Evolutionary conservation across 169 alveolate genomes (phyloP), one percentile per base, ranked within the genome.

Genomic region (Babesia ovis): DNA sequence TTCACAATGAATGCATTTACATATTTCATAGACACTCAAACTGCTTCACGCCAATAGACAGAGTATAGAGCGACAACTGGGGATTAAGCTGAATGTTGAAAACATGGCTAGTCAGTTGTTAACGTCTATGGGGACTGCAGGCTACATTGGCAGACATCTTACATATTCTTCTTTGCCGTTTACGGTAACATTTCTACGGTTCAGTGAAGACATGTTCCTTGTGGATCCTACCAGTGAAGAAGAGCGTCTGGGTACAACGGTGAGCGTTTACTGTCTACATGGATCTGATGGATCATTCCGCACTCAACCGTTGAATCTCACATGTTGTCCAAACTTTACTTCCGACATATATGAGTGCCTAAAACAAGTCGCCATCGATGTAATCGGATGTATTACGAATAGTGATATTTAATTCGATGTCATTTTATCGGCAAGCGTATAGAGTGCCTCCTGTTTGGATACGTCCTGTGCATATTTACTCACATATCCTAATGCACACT

Each of bases 161-260:
- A 55, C 16, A 2, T 6, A 68, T 14, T 25, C 27, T 23, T 45
- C 76, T 23, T 34, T 68, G 45, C 86, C 86, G n/a, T 64, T 31
- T 35, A 77, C 86, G 9, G 72, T 77, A 11, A 77, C 86, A 45
- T 77, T 77, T 45, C 64, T 71, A 14, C 46, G 59, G 57, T 64
- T 31, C 53, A 18, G 45, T 32, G 50, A 51, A 25, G 69, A 68
- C 34, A 61, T 60, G n/a, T 68, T 42, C 37, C 35, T 77, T 45
- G 56, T 77, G 34, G 86, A 77, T 39, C 86, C 86, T 4, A 77
- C 82, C 45, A 42, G 42, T 27, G 82, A 77, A 54, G 86, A 77
- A 45, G 86, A 77, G 42, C 71, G 59, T 14, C 31, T 64, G 20
- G 82, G 86, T 11, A 42, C 53, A 3, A 56, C 29, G 32, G 64